These are phyloP conservation scores for Termitomyces sp. DNA, from an alignment of 768 basidiomycete species.

Conservation along the genomic window DNA sequence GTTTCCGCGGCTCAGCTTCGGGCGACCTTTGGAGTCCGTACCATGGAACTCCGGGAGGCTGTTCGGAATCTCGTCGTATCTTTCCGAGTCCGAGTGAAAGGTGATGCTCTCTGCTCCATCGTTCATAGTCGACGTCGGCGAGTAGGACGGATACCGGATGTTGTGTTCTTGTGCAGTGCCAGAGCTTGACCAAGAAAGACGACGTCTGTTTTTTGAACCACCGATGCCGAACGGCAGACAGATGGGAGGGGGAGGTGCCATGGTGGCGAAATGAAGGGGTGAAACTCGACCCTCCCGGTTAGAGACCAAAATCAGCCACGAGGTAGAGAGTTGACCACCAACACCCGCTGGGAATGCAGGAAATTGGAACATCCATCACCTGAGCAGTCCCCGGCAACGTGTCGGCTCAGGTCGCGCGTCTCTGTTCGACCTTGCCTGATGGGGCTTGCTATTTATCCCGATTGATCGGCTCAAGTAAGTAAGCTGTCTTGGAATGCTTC, in stretches of 20 bases:
- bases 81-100: conserved; percentile 61
- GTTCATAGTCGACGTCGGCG: conserved; percentile 40
- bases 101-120: conserved; percentile 46
- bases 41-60: conserved; percentile 27
- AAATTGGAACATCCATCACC: conserved; percentile 11
- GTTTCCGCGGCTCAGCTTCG: conserved; percentile 44
- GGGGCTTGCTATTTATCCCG: neutral
- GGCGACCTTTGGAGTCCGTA: conserved; percentile 35
- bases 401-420: conserved; percentile 5
- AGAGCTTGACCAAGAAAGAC: conserved; percentile 45
- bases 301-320: conserved; percentile 12
- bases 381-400: conserved; percentile 15
- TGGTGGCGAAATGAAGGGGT: conserved; percentile 29
- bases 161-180: conserved; percentile 28
- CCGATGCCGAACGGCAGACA: conserved; percentile 55
- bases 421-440: conserved; percentile 11
- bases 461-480: too few species aligned
- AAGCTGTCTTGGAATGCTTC: too few species aligned
- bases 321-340: conserved; percentile 9
- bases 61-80: conserved; percentile 47
- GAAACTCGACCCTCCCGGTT: neutral
- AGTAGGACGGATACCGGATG: conserved; percentile 40
- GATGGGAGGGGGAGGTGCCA: conserved; percentile 55
- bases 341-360: neutral
- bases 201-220: conserved; percentile 41